These are phyloP conservation scores for Trichophyton mentagrophytes DNA, from an alignment of 2,329 filamentous ascomycete species.

Conservation along the genomic window DNA sequence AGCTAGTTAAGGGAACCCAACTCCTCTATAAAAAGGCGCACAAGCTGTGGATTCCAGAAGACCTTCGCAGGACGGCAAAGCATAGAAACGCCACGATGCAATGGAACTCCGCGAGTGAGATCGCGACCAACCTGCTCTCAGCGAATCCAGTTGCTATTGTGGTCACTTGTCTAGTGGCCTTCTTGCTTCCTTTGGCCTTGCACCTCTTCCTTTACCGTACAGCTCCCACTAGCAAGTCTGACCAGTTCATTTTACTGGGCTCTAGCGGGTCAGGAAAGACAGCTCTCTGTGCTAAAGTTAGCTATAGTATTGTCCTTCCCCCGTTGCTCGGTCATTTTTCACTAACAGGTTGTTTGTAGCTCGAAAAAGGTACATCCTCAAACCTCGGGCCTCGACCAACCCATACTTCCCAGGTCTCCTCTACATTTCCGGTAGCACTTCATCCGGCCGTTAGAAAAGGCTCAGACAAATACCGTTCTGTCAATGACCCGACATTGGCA, in stretches of 20 bases:
- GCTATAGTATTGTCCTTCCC: constrained; percentile 10
- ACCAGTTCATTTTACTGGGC: constrained; percentile 68
- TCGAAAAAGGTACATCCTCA: constrained; percentile 34
- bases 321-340: background rate
- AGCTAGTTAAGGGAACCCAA: background rate
- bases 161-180: constrained; percentile 55
- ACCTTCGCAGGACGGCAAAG: background rate
- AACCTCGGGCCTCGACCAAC: constrained; percentile 31
- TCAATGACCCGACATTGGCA: constrained; percentile 55
- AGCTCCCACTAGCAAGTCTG: constrained; percentile 48
- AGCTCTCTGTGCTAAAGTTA: constrained; percentile 63
- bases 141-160: constrained; percentile 40
- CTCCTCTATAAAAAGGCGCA: background rate
- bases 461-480: constrained; percentile 52
- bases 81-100: constrained; percentile 13
- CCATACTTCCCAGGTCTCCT: constrained; percentile 51
- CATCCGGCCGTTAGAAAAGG: constrained; percentile 40
- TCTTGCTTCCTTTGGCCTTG: constrained; percentile 62
- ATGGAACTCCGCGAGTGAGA: constrained; percentile 26
- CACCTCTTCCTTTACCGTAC: constrained; percentile 61
- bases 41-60: background rate
- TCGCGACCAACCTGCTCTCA: constrained; percentile 32
- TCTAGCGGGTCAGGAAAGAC: constrained; percentile 81
- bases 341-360: constrained; percentile 18
- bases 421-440: constrained; percentile 44